A percentile compares a stretch with the other conserved stretches of the same genome.
phyloP scores from a whole-genome alignment of 768 basidiomycete species.

The Amanita brunnescens region DNA sequence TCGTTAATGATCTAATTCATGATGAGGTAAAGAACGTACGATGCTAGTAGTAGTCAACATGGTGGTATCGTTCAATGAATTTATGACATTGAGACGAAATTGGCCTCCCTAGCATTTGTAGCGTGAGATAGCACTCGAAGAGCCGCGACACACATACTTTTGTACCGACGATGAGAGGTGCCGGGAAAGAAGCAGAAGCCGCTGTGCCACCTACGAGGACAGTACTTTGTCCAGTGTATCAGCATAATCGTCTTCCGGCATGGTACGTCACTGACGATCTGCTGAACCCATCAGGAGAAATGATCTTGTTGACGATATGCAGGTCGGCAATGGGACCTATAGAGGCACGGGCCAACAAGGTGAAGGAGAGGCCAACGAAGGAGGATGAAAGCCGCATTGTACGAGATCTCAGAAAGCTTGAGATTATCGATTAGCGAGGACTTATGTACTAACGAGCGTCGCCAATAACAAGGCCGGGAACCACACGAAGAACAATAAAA shows the following conservation, averaged over 20 bases:
- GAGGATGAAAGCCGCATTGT: too few species aligned
- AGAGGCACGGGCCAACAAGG: neutral
- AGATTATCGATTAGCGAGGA: too few species aligned
- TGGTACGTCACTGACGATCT: conserved; percentile 23
- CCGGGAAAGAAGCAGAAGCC: conserved; percentile 19
- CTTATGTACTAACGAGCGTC: too few species aligned
- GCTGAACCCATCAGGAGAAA: conserved; percentile 37
- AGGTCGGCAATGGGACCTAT: conserved; percentile 20
- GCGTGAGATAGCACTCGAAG: neutral
- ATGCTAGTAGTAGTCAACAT: conserved; percentile 33
- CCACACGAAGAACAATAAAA: too few species aligned
- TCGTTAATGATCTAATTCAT: neutral
- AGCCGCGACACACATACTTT: conserved; percentile 8
- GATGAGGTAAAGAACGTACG: conserved; percentile 6
- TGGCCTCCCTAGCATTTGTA: conserved; percentile 20
- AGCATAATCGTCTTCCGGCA: neutral
- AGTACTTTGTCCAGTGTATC: conserved; percentile 2
- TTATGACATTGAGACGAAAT: conserved; percentile 32
- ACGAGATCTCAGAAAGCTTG: too few species aligned
- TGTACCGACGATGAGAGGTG: conserved; percentile 30
- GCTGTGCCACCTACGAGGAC: conserved; percentile 14
- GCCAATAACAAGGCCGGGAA: too few species aligned
- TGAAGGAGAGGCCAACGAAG: too few species aligned
- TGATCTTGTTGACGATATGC: conserved; percentile 25
- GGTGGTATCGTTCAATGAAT: conserved; percentile 28